These are phyloP conservation scores for Chrysophaeum taylorii DNA, from an alignment of 352 stramenopile species.

Conservation along the genomic window DNA sequence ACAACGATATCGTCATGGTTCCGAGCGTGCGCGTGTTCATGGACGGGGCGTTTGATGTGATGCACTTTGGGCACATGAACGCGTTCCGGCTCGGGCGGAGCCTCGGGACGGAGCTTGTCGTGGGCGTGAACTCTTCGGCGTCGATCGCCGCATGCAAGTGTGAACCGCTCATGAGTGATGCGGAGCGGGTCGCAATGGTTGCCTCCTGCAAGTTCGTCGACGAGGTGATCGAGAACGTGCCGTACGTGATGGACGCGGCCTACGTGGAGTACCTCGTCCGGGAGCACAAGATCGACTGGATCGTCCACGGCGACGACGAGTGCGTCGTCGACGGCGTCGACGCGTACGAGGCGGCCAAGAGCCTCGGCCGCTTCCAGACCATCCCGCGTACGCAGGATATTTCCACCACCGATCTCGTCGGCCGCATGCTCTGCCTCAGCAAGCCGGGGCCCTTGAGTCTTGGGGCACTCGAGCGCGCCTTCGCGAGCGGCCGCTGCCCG, in stretches of 20 bases:
- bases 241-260: slow-evolving; percentile 96
- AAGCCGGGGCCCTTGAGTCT: slow-evolving; percentile 44
- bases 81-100: slow-evolving; percentile 88
- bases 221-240: slow-evolving; percentile 87
- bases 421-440: slow-evolving; percentile 90
- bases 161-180: slow-evolving; percentile 85
- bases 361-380: slow-evolving; percentile 84
- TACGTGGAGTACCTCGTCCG: slow-evolving; percentile 94
- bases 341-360: slow-evolving; percentile 91
- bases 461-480: slow-evolving; percentile 33
- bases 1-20: too few species aligned
- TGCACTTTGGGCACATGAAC: slow-evolving; percentile 99
- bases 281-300: slow-evolving; percentile 93
- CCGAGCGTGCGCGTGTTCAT: slow-evolving; percentile 86
- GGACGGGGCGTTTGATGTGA: slow-evolving; percentile 81
- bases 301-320: slow-evolving; percentile 96
- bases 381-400: slow-evolving; percentile 83
- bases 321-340: slow-evolving; percentile 97
- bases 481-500: slow-evolving; percentile 69
- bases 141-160: slow-evolving; percentile 93
- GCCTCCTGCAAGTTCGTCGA: slow-evolving; percentile 96
- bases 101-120: slow-evolving; percentile 90
- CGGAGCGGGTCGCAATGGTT: slow-evolving; percentile 88
- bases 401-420: slow-evolving; percentile 96
- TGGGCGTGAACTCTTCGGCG: slow-evolving; percentile 94